A percentile compares a stretch with the other conserved stretches of the same genome.
phyloP scores from a whole-genome alignment of 306 rosid species.

The Echinosophora koreensis region DNA sequence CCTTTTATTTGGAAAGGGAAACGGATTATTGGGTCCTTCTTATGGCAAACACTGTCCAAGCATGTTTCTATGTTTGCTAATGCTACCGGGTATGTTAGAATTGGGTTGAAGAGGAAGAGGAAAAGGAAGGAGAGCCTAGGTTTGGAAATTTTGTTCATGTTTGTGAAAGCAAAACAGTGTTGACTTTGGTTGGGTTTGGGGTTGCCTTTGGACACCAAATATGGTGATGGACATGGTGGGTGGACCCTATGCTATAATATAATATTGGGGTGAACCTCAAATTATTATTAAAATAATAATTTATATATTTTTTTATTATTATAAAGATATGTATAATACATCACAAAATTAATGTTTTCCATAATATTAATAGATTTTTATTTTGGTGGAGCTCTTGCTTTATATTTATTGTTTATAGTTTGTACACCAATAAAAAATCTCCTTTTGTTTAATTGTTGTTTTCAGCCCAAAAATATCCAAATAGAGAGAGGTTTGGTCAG shows the following conservation, averaged over 20 bases:
- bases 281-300: too few relatives aligned
- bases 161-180: background rate
- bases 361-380: too few relatives aligned
- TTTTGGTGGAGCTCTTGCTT: background rate
- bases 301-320: too few relatives aligned
- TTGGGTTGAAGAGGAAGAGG: conserved; percentile 42
- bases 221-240: background rate
- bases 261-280: background rate
- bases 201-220: background rate
- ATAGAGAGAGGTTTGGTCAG: background rate
- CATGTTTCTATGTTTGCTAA: conserved; percentile 55
- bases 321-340: too few relatives aligned
- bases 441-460: too few relatives aligned
- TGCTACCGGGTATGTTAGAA: conserved; percentile 25
- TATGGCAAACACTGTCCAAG: conserved; percentile 47
- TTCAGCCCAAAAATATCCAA: background rate
- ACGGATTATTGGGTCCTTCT: conserved; percentile 44
- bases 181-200: conserved; percentile 33
- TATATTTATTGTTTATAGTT: background rate
- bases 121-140: conserved; percentile 28
- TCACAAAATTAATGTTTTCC: too few relatives aligned
- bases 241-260: background rate
- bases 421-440: background rate
- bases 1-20: conserved; percentile 68
- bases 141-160: conserved; percentile 49